Conservation (phyloP, 495 filamentous ascomycete species). For the Xylaria palmicola region DNA sequence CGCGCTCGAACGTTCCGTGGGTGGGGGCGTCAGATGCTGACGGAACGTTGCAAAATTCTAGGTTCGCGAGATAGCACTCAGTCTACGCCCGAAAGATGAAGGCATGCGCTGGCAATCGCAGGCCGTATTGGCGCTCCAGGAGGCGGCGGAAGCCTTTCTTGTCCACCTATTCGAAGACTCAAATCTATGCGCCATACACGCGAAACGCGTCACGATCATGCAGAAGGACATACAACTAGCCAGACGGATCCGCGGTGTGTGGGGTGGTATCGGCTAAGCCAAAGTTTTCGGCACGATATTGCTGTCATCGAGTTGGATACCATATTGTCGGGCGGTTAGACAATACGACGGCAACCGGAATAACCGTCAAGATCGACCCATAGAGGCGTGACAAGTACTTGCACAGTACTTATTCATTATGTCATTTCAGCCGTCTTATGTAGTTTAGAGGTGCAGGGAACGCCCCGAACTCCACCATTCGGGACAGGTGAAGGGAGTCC, state of each 20-base stretch:
- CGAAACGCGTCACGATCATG: conserved; percentile 96
- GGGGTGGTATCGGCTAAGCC: conserved; percentile 48
- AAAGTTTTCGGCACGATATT: background rate
- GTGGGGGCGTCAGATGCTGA: no score
- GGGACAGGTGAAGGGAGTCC: background rate
- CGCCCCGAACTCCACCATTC: background rate
- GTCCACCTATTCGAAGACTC: conserved; percentile 95
- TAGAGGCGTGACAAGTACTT: background rate
- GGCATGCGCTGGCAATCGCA: conserved; percentile 86
- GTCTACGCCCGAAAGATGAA: conserved; percentile 51
- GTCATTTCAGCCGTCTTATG: background rate
- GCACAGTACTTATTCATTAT: background rate
- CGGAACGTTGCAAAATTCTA: conserved; percentile 30
- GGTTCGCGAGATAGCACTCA: conserved; percentile 81
- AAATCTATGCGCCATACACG: conserved; percentile 93
- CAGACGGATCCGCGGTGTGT: conserved; percentile 70
- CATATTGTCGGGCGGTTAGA: no score
- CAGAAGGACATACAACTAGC: conserved; percentile 94
- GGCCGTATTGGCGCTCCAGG: conserved; percentile 85
- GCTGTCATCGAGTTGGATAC: no score
- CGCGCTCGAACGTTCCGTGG: background rate
- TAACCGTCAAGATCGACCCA: no score
- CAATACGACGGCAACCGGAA: no score
- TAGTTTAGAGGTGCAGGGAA: background rate
- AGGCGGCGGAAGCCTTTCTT: conserved; percentile 88